Conservation (phyloP, 2,329 filamentous ascomycete species). For the Colletotrichum camelliae region DNA sequence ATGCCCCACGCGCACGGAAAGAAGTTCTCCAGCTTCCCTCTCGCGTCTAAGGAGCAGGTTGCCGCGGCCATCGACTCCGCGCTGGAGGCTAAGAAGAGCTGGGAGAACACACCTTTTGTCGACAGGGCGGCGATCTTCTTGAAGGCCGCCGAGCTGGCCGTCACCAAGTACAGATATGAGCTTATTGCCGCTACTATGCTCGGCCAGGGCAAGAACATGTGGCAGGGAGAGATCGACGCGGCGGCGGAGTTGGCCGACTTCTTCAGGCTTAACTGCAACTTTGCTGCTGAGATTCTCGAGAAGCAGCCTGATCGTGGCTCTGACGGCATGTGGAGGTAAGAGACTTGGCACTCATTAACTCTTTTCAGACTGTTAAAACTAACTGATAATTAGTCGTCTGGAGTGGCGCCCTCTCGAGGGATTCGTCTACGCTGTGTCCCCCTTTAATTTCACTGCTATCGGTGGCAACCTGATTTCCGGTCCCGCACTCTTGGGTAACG, state of each 20-base stretch:
- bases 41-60: conserved; percentile 37
- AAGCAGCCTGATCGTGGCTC: conserved; percentile 37
- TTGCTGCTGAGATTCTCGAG: conserved; percentile 37
- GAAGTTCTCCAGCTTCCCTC: conserved; percentile 39
- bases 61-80: conserved; percentile 32
- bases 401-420: conserved; percentile 45
- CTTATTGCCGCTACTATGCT: conserved; percentile 45
- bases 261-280: conserved; percentile 36
- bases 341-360: background rate
- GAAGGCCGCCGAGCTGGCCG: conserved; percentile 35
- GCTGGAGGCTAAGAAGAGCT: conserved; percentile 35
- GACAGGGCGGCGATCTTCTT: conserved; percentile 42
- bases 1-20: conserved; percentile 39
- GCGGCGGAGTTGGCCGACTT: conserved; percentile 42
- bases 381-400: conserved; percentile 24
- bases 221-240: conserved; percentile 43
- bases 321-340: conserved; percentile 35
- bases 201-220: conserved; percentile 45
- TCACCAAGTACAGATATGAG: conserved; percentile 30
- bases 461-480: conserved; percentile 39
- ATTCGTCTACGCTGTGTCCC: conserved; percentile 45
- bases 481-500: conserved; percentile 43
- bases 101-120: conserved; percentile 36
- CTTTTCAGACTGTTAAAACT: background rate
- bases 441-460: conserved; percentile 49